Conservation (phyloP, 106 monocot genomes). For the Iris macrosiphon region DNA sequence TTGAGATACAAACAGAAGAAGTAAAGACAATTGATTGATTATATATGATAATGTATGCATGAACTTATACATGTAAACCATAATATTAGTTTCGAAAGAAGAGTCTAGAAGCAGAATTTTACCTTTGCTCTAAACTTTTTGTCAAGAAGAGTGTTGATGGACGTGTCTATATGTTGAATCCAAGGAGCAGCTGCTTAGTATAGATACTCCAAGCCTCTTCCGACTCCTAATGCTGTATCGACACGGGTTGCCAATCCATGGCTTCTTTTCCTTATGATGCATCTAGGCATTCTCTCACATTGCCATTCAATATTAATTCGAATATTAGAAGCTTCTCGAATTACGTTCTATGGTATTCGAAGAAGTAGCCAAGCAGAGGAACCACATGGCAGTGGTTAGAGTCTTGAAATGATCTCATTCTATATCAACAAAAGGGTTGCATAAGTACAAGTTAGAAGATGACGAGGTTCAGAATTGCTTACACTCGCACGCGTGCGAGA, state of each 20-base stretch:
- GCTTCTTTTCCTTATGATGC: constrained; percentile 36
- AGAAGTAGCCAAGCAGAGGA: constrained; percentile 85
- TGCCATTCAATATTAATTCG: constrained; percentile 86
- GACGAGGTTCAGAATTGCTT: no score
- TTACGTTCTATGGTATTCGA: constrained; percentile 48
- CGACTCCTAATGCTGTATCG: constrained; percentile 65
- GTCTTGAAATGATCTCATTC: constrained; percentile 85
- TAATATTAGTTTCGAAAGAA: no score
- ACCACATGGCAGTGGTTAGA: constrained; percentile 92
- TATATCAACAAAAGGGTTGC: constrained; percentile 12
- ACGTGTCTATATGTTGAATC: constrained; percentile 88
- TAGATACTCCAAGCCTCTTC: constrained; percentile 90
- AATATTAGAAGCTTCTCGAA: constrained; percentile 67
- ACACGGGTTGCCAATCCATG: constrained; percentile 69
- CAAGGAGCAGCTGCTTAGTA: constrained; percentile 93
- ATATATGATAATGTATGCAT: no score
- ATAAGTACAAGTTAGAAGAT: no score
- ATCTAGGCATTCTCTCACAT: constrained; percentile 80
- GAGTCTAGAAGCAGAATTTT: no score
- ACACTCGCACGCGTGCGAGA: no score
- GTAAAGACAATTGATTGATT: no score
- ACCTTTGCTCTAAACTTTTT: constrained; percentile 76
- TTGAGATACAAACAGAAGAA: no score
- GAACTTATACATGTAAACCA: no score
- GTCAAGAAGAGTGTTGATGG: constrained; percentile 92